Conservation (phyloP, 192 early-diverging fungal species). For the Coemansia sp. region DNA sequence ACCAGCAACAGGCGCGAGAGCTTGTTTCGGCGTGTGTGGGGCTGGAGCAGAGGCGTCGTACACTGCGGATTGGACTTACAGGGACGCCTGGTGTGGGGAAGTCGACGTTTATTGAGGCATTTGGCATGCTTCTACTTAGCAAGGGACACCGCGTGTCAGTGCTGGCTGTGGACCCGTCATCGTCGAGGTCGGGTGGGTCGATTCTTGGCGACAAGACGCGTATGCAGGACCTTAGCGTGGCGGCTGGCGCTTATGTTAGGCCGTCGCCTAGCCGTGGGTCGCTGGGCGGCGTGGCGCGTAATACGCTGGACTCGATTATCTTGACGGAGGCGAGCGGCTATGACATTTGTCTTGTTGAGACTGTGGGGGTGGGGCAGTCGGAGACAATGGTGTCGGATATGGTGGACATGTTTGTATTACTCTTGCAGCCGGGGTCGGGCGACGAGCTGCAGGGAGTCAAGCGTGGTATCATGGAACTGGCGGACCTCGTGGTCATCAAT, state of each 20-base stretch:
- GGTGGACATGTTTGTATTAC: conserved; percentile 83
- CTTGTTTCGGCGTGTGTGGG: conserved; percentile 61
- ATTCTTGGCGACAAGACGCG: conserved; percentile 88
- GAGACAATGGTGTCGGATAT: conserved; percentile 88
- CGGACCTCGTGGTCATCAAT: conserved; percentile 81
- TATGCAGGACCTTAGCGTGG: conserved; percentile 73
- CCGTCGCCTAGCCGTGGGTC: conserved; percentile 78
- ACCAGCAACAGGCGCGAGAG: conserved; percentile 62
- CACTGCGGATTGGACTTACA: conserved; percentile 79
- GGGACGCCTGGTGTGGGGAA: conserved; percentile 85
- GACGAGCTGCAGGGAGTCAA: conserved; percentile 92
- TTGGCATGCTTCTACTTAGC: conserved; percentile 73
- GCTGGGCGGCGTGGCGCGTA: conserved; percentile 76
- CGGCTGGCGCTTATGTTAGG: conserved; percentile 70
- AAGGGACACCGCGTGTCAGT: conserved; percentile 76
- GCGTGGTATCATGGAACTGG: conserved; percentile 85
- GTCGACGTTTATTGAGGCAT: conserved; percentile 84
- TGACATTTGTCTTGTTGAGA: conserved; percentile 80
- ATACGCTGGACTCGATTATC: conserved; percentile 80
- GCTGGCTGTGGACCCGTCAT: conserved; percentile 85
- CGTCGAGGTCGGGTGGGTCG: conserved; percentile 75
- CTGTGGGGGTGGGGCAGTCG: conserved; percentile 86
- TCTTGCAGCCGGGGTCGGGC: conserved; percentile 80
- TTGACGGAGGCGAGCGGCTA: conserved; percentile 81
- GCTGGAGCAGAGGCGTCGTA: conserved; percentile 29